Percentiles rank a stretch among this genome's conserved stretches.
phyloP scores from a whole-genome alignment of 345 rosid genomes.

The Pistacia atlantica region DNA sequence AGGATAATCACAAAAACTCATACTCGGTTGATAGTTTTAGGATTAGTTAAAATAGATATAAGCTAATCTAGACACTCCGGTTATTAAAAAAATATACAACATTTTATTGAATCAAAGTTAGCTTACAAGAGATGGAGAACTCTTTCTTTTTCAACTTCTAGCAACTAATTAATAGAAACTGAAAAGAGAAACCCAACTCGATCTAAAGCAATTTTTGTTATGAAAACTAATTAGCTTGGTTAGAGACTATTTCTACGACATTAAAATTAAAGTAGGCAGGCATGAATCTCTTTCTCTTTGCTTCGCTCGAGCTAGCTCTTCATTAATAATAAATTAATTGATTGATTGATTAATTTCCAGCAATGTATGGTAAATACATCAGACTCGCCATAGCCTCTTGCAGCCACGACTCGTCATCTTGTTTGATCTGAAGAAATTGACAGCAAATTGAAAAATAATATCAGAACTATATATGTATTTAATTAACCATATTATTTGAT shows the following conservation, averaged over 20 bases:
- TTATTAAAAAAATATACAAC: too few relatives aligned
- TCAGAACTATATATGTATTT: background rate
- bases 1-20: too few relatives aligned
- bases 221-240: background rate
- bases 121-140: background rate
- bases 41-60: too few relatives aligned
- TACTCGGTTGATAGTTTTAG: too few relatives aligned
- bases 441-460: background rate
- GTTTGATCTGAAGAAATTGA: constrained; percentile 45
- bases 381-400: constrained; percentile 78
- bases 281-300: too few relatives aligned
- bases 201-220: constrained; percentile 1
- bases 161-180: background rate
- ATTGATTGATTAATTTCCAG: background rate
- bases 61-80: too few relatives aligned
- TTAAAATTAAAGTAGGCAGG: too few relatives aligned
- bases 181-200: constrained; percentile 3
- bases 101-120: background rate
- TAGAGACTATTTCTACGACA: background rate
- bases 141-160: background rate
- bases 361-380: constrained; percentile 54
- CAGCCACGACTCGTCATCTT: constrained; percentile 63
- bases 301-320: background rate
- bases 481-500: too few relatives aligned
- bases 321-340: background rate